phyloP scores from a whole-genome alignment of 129 eudicot species.

The Rutidosis leptorrhynchoides region DNA sequence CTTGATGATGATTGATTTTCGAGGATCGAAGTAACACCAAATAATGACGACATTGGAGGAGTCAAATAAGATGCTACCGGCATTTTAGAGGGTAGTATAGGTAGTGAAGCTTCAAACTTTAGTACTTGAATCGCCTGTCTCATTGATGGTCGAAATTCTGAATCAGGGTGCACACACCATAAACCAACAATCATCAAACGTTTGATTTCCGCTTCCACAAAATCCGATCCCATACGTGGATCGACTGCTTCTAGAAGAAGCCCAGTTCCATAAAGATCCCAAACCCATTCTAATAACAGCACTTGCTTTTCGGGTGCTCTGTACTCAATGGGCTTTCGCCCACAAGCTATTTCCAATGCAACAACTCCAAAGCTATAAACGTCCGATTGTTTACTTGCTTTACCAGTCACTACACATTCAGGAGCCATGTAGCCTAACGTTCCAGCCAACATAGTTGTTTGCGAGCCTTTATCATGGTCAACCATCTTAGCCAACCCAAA shows the following conservation, averaged over 20 bases:
- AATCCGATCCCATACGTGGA: constrained; percentile 23
- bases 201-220: constrained; percentile 23
- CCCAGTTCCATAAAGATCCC: constrained; percentile 35
- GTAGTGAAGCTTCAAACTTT: constrained; percentile 29
- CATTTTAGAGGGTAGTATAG: constrained; percentile 38
- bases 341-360: constrained; percentile 37
- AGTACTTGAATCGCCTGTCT: constrained; percentile 33
- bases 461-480: constrained; percentile 35
- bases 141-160: constrained; percentile 28
- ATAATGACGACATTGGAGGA: neutral
- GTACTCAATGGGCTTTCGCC: constrained; percentile 28
- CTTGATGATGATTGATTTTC: constrained; percentile 16
- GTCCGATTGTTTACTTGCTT: constrained; percentile 38
- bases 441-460: constrained; percentile 33
- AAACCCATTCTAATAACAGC: constrained; percentile 36
- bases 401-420: constrained; percentile 29
- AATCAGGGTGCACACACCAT: constrained; percentile 46
- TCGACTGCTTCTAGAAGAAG: constrained; percentile 36
- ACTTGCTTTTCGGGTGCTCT: constrained; percentile 11
- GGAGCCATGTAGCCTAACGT: constrained; percentile 47
- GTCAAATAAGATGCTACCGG: constrained; percentile 27
- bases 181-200: constrained; percentile 38
- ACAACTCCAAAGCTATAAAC: constrained; percentile 38
- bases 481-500: constrained; percentile 44
- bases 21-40: neutral